A percentile compares a stretch with the other conserved stretches of the same genome.
These are phyloP conservation scores for Solanum piurae DNA, from an alignment of 257 asterid genomes.

Conservation along the genomic window DNA sequence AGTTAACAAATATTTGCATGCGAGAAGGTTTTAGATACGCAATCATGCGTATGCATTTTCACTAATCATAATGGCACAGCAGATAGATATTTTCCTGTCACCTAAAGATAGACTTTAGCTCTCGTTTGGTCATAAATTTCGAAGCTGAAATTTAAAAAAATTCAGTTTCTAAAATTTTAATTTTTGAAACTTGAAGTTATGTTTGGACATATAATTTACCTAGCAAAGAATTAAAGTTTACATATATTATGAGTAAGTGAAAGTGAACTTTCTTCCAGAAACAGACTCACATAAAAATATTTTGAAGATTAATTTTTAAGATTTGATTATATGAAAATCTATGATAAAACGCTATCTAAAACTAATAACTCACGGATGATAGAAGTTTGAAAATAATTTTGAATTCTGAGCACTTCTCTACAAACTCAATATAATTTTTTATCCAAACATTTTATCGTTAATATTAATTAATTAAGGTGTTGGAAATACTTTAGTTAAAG, in stretches of 20 bases:
- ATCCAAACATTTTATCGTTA: too few relatives aligned
- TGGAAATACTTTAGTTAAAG: not conserved
- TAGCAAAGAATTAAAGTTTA: too few relatives aligned
- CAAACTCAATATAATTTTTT: too few relatives aligned
- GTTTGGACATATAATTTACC: not conserved
- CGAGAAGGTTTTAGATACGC: not conserved
- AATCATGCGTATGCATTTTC: not conserved
- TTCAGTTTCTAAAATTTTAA: fast-evolving
- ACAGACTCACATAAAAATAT: too few relatives aligned
- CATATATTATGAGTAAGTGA: too few relatives aligned
- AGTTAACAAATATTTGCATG: not conserved
- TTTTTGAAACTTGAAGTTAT: not conserved
- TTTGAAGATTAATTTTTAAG: not conserved
- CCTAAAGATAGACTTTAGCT: not conserved
- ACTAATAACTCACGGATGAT: too few relatives aligned
- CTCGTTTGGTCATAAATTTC: not conserved
- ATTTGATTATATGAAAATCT: not conserved
- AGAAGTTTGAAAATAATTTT: too few relatives aligned
- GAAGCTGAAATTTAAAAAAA: not conserved
- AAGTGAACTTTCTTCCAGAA: not conserved
- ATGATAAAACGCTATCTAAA: not conserved
- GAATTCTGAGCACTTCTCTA: too few relatives aligned
- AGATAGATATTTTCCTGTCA: not conserved
- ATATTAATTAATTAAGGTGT: not conserved
- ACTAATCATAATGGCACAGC: not conserved